These are phyloP conservation scores for Schizosaccharomyces lindneri DNA, from an alignment of 805 yeast genomes.

Conservation along the genomic window DNA sequence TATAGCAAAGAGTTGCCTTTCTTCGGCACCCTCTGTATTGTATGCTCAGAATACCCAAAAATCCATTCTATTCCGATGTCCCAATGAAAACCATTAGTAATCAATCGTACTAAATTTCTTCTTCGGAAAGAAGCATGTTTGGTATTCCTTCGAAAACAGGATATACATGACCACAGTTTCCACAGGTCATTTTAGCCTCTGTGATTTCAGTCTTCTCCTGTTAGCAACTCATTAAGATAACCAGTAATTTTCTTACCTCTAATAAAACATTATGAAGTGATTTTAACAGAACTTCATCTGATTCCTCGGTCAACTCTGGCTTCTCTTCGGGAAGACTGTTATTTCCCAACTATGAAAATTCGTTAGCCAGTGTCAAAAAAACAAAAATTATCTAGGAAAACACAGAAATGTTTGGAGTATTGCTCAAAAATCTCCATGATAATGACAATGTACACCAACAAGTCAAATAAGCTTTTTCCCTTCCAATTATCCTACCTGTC, in stretches of 20 bases:
- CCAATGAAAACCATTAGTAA: not conserved
- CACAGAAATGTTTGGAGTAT: no score
- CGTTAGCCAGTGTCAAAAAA: not conserved
- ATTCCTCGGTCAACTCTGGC: slow-evolving; percentile 19
- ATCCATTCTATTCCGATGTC: no score
- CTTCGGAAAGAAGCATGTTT: slow-evolving; percentile 83
- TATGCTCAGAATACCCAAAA: no score
- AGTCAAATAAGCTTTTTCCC: no score
- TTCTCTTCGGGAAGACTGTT: slow-evolving; percentile 30
- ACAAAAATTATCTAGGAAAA: not conserved
- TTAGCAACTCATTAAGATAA: not conserved
- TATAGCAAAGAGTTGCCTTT: no score
- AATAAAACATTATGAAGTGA: slow-evolving; percentile 1
- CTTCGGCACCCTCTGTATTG: no score
- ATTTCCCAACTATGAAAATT: slow-evolving; percentile 24
- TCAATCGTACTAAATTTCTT: slow-evolving; percentile 13
- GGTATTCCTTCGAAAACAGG: slow-evolving; percentile 84
- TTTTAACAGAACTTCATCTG: slow-evolving; percentile 5
- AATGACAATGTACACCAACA: no score
- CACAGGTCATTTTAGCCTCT: slow-evolving; percentile 77
- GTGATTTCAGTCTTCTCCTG: slow-evolving; percentile 33
- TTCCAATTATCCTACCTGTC: slow-evolving; percentile 20
- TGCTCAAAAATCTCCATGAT: not conserved
- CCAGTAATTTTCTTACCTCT: slow-evolving; percentile 4
- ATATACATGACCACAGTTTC: slow-evolving; percentile 65